phyloP scores from a whole-genome alignment of 352 stramenopile species.

The Globisporangium middletonii region DNA sequence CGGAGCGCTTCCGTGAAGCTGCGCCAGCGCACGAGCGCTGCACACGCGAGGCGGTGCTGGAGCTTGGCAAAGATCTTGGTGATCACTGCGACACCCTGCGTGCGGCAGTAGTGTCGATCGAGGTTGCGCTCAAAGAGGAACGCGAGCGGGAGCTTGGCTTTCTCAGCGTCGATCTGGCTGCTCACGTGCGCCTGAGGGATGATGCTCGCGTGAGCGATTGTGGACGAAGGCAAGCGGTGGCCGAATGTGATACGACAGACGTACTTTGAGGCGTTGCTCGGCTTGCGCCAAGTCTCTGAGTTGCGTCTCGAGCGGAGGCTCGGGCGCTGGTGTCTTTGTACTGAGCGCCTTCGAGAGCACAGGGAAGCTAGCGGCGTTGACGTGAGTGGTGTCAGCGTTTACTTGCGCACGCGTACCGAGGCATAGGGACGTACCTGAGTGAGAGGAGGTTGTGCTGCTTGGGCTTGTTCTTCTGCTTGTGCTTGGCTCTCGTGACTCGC shows the following conservation, averaged over 20 bases:
- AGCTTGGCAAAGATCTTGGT: constrained; percentile 63
- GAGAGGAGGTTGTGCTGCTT: constrained; percentile 20
- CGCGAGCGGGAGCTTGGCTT: constrained; percentile 49
- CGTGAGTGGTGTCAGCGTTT: not conserved
- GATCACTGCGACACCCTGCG: constrained; percentile 48
- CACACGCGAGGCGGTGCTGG: constrained; percentile 47
- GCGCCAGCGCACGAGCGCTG: constrained; percentile 39
- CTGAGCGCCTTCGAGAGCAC: constrained; percentile 8
- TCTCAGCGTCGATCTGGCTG: constrained; percentile 41
- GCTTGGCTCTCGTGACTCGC: constrained; percentile 5
- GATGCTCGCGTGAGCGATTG: not conserved
- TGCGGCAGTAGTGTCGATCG: constrained; percentile 44
- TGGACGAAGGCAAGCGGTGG: not conserved
- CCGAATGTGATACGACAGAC: not conserved
- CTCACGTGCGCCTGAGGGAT: constrained; percentile 23
- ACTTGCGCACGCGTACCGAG: not conserved
- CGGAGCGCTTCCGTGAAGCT: constrained; percentile 12
- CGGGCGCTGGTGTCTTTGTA: not conserved
- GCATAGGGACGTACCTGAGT: constrained; percentile 17
- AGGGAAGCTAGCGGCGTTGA: constrained; percentile 10
- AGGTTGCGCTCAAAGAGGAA: constrained; percentile 77
- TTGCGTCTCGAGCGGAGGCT: constrained; percentile 4
- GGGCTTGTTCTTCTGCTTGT: constrained; percentile 3
- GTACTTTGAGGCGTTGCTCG: constrained; percentile 17
- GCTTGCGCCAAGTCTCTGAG: constrained; percentile 8